Conservation (phyloP, 352 stramenopile species). For the Phytopythium montanum region DNA sequence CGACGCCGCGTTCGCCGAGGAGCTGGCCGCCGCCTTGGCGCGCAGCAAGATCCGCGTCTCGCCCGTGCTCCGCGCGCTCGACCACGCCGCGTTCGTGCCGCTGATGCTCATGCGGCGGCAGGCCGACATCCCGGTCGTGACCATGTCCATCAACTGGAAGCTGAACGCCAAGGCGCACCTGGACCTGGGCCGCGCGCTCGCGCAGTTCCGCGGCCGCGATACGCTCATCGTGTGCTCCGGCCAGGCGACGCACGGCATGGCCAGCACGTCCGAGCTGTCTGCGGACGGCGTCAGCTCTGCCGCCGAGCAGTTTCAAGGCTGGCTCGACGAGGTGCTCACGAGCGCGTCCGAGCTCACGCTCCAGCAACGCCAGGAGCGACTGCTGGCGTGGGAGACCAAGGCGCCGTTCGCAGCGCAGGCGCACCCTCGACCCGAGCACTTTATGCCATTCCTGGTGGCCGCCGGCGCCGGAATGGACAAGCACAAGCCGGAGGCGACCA, state of each 20-base stretch:
- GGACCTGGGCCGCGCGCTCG: conserved; percentile 58
- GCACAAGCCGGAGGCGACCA: conserved; percentile 11
- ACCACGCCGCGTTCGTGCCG: conserved; percentile 90
- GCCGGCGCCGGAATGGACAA: not conserved
- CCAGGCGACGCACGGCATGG: conserved; percentile 34
- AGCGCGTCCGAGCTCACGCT: conserved; percentile 18
- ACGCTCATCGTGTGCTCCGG: conserved; percentile 87
- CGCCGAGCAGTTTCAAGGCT: conserved; percentile 35
- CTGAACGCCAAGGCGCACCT: conserved; percentile 56
- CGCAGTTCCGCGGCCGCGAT: conserved; percentile 58
- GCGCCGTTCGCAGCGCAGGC: conserved; percentile 31
- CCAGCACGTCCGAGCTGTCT: conserved; percentile 4
- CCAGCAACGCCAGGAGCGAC: conserved; percentile 28
- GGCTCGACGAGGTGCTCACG: conserved; percentile 34
- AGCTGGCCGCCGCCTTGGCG: conserved; percentile 54
- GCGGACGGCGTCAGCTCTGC: conserved; percentile 14
- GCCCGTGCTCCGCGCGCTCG: conserved; percentile 65
- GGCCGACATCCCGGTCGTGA: conserved; percentile 84
- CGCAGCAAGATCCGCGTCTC: conserved; percentile 47
- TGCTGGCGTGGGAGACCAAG: conserved; percentile 32
- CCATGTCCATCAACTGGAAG: conserved; percentile 66
- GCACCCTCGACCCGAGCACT: conserved; percentile 44
- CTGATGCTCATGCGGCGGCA: conserved; percentile 81
- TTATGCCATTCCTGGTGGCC: conserved; percentile 30
- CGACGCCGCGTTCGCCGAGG: conserved; percentile 53